Base-by-base conservation (phyloP, 176 grass and related monocot genomes). In the Aegilops tauschii region DNA sequence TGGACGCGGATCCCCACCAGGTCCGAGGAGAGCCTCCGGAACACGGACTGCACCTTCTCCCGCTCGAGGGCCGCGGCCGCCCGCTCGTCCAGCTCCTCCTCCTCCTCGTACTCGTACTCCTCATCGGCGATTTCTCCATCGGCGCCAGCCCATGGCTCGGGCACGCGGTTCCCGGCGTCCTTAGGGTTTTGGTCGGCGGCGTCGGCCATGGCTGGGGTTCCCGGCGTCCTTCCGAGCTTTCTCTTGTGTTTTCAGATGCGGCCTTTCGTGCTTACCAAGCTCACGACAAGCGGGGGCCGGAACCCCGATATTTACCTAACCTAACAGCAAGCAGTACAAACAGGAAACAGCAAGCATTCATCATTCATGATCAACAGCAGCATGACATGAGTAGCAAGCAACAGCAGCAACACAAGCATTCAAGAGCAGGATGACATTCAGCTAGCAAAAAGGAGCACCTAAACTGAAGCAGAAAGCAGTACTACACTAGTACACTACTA, bases 1-100 rank as follows among this genome's bases (percentile, higher is more conserved):
- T 96, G 96, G 87, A 98, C 96, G 68, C 92, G 86, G 61, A 98
- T 86, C 47, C 61, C 68, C 69, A 98, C 90, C 9, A 87, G 84
- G 11, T 90, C 65, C 3, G 86, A 44, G 3, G 87, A 91, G 0
- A 96, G 78, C 61, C 96, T 83, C 32, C 23, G 86, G 29, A 96
- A 79, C 40, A 98, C 76, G 29, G 81, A 45, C 39, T 87, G 86
- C 39, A 94, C 21, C 63, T 85, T 82, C 84, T 93, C 87, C 63
- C 88, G 89, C 86, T 95, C 90, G 69, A 44, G 77, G 32, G 81
- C 90, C 14, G n/a, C 49, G 14, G 69, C 61, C 54, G 77, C 83
- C 37, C 85, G 40, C 72, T 72, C 83, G 68, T 94, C 94, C 40
- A 70, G 82, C 77, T 89, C 91, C 21, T 91, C 93, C 45, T 90